Conservation (phyloP, 176 grass and related monocot genomes). For the Oryza nivara region DNA sequence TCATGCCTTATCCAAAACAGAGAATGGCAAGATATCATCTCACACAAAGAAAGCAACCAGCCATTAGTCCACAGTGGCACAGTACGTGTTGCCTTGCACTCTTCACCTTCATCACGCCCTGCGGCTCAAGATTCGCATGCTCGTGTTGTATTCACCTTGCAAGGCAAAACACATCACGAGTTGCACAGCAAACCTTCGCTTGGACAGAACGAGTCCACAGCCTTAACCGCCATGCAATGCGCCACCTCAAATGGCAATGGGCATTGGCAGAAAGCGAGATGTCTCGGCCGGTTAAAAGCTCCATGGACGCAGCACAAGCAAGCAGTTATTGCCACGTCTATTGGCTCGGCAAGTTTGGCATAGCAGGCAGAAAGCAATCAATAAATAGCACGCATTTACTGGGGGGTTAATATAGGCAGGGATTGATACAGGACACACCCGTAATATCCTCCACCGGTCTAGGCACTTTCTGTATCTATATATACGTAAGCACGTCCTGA, state of each 20-base stretch:
- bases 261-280: background rate
- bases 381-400: background rate
- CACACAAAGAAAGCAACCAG: background rate
- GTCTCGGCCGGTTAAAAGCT: too few species aligned
- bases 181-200: background rate
- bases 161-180: slow-evolving; percentile 20
- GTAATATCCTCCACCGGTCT: background rate
- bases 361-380: background rate
- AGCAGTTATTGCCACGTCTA: background rate
- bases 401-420: background rate
- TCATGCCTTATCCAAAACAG: background rate
- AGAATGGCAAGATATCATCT: background rate
- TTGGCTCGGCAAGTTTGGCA: background rate
- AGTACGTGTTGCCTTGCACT: slow-evolving; percentile 44
- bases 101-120: slow-evolving; percentile 19
- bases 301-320: slow-evolving; percentile 14
- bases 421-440: background rate
- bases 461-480: background rate
- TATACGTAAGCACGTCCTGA: slow-evolving; percentile 19
- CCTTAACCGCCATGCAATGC: background rate
- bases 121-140: too few species aligned
- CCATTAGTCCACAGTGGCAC: background rate
- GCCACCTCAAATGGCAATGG: background rate
- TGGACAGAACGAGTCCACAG: background rate
- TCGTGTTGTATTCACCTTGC: background rate